phyloP scores from a whole-genome alignment of 805 yeast genomes.

The Komagataella kurtzmanii region DNA sequence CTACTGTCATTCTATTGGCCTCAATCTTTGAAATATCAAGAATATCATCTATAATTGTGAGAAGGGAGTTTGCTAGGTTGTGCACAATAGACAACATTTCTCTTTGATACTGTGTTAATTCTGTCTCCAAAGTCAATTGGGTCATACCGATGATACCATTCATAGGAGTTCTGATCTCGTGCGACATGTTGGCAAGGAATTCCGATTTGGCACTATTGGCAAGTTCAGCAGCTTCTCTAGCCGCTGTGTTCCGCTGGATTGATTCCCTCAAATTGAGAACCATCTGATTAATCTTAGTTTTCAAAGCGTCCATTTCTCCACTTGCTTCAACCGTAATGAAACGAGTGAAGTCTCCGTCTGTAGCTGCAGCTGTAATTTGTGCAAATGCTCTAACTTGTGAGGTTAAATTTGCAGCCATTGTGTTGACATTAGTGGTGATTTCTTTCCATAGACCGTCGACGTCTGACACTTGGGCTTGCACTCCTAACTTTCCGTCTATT shows the following conservation, averaged over 20 bases:
- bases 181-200: constrained; percentile 79
- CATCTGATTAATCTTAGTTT: constrained; percentile 63
- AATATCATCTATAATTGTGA: constrained; percentile 82
- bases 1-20: constrained; percentile 88
- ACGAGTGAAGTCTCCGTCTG: constrained; percentile 86
- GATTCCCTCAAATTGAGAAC: constrained; percentile 79
- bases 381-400: constrained; percentile 91
- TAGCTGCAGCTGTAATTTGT: constrained; percentile 87
- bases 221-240: constrained; percentile 87
- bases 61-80: constrained; percentile 71
- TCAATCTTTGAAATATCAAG: constrained; percentile 88
- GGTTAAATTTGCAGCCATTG: constrained; percentile 89
- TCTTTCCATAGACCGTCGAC: constrained; percentile 90
- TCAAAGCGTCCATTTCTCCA: constrained; percentile 77
- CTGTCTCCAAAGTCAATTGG: constrained; percentile 77
- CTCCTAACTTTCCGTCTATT: constrained; percentile 85
- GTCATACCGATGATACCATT: constrained; percentile 93
- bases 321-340: constrained; percentile 85
- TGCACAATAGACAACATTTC: constrained; percentile 87
- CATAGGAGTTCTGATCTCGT: constrained; percentile 84
- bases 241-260: constrained; percentile 83
- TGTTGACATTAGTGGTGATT: constrained; percentile 81
- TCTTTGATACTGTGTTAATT: constrained; percentile 80
- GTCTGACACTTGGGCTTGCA: constrained; percentile 82
- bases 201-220: constrained; percentile 86